Base-by-base conservation (phyloP, 441 rosid species). In the Brassica hybrid region DNA sequence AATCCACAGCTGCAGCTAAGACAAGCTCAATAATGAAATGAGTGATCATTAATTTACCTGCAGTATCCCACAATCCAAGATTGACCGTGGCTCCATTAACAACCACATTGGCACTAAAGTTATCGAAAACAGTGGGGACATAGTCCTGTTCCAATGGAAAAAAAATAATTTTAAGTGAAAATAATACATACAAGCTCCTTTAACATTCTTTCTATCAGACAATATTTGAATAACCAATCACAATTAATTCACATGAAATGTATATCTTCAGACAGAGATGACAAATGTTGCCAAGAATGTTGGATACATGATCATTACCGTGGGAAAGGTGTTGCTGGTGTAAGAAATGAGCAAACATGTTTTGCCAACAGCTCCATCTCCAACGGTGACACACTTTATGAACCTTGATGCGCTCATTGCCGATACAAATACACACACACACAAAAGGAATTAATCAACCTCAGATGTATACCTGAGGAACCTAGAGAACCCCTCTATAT, bases 401-500 rank as follows among this genome's bases (percentile, higher is more conserved):
- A 88, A 88, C 85, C 91, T 86, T 58, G 91, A 84, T 43, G 94
- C 91, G 62, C 94, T 89, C 94, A 89, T 89, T 79, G 77, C 80
- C 45, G 12, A 38, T 11, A 38, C 3, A 27, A 21, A 43, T 5
- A 43, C 50, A 48, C 16, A 48, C 58, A n/a, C 27, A 45, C 41
- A 48, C 30, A 18, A 38, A 11, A 4, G 65, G 2, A 7, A 56
- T 1, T 0, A 2, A 48, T 9, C 69, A 72, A 79, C 87, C 93
- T 83, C 94, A 88, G 94, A 93, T 93, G 88, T 82, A 73, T 83
- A 71, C 88, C 92, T 75, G 94, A 93, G 88, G 93, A 83, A 84
- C 69, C 32, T 27, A 27, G 32, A 27, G 6, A 27, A 7, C 1
- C 61, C 32, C 32, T 27, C 5, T 27, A 41, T 6, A 18, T 10